These are phyloP conservation scores for Pistacia atlantica DNA, from an alignment of 345 rosid species.

Conservation along the genomic window DNA sequence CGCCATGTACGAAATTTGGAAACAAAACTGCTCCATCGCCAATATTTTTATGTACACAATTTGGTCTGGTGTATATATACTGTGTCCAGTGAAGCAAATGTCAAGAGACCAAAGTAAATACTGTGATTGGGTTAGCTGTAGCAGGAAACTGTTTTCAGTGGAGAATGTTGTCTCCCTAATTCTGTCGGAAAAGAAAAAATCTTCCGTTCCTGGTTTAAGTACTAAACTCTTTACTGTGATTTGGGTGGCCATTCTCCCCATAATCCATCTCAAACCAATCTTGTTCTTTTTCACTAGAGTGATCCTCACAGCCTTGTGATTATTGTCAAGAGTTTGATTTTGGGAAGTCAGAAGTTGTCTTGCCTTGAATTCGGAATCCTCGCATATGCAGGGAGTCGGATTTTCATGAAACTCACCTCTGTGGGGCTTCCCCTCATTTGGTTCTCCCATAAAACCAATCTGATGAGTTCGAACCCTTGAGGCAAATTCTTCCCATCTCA, in stretches of 20 bases:
- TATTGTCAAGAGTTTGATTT: not conserved
- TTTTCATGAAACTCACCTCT: constrained; percentile 89
- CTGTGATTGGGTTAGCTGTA: not conserved
- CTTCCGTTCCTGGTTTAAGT: constrained; percentile 37
- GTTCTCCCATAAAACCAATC: constrained; percentile 86
- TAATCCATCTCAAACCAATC: constrained; percentile 48
- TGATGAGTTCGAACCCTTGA: constrained; percentile 57
- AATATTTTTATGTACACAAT: constrained; percentile 8
- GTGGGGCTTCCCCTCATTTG: constrained; percentile 71
- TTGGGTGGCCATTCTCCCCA: constrained; percentile 20
- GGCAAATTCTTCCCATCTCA: constrained; percentile 87
- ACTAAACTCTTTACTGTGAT: constrained; percentile 22
- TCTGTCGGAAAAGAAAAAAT: constrained; percentile 46
- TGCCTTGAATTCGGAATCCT: constrained; percentile 44
- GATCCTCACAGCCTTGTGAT: constrained; percentile 23
- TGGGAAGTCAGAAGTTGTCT: constrained; percentile 10
- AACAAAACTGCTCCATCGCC: not conserved
- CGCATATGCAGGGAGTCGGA: constrained; percentile 80
- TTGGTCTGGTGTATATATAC: not conserved
- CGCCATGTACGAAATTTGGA: constrained; percentile 20
- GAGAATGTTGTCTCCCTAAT: constrained; percentile 3
- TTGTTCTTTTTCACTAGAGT: constrained; percentile 45
- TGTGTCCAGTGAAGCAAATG: not conserved
- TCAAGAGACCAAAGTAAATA: not conserved
- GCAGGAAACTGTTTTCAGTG: not conserved